Evolutionary conservation across 2,329 filamentous ascomycete genomes (phyloP).

Genomic region (Hirsutella minnesotensis): DNA sequence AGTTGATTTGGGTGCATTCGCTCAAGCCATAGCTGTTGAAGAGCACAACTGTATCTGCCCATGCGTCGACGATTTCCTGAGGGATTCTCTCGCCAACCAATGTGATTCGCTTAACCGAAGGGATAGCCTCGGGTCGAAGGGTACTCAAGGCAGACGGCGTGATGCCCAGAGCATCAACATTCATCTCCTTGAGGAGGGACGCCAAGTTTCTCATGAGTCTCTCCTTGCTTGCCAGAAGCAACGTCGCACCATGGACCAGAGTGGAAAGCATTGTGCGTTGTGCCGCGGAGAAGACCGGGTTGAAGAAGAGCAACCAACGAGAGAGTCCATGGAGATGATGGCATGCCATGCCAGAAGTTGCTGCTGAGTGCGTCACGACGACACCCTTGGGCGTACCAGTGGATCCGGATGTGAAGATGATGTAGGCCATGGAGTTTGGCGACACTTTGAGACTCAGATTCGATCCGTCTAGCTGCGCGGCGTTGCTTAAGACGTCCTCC

Average conservation of each 20-base stretch:
- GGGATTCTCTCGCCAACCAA: conserved; percentile 9
- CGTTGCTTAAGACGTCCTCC: neutral
- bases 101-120: conserved; percentile 5
- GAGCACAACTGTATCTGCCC: conserved; percentile 3
- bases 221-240: conserved; percentile 8
- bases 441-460: neutral
- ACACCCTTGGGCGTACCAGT: conserved; percentile 12
- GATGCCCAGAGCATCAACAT: conserved; percentile 9
- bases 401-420: conserved; percentile 13
- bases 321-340: neutral
- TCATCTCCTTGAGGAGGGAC: conserved; percentile 6
- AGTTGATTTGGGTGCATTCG: conserved; percentile 11
- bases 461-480: neutral
- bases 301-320: conserved; percentile 11
- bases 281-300: conserved; percentile 11
- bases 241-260: conserved; percentile 4
- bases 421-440: conserved; percentile 5
- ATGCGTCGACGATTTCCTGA: conserved; percentile 5
- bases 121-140: conserved; percentile 1
- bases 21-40: conserved; percentile 8
- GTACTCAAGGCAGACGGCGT: conserved; percentile 9
- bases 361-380: conserved; percentile 5
- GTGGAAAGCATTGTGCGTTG: conserved; percentile 10
- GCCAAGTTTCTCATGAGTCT: conserved; percentile 3
- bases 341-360: conserved; percentile 1